These are phyloP conservation scores for Anacardium occidentale DNA, from an alignment of 345 rosid genomes.

Conservation along the genomic window DNA sequence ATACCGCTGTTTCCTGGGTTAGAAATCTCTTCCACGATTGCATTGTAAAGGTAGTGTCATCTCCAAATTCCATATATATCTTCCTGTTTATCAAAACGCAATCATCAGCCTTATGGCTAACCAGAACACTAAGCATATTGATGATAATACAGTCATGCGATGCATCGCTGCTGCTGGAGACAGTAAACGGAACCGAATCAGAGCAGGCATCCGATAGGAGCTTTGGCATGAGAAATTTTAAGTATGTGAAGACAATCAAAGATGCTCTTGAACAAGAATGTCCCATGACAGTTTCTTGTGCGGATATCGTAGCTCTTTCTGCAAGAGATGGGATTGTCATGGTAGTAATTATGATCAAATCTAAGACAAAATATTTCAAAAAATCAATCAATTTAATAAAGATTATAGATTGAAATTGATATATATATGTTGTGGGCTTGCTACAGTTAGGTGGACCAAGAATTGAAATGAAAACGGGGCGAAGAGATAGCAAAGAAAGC, in stretches of 20 bases:
- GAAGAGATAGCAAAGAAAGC: slow-evolving; percentile 66
- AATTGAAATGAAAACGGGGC: slow-evolving; percentile 74
- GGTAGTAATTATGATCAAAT: slow-evolving; percentile 36
- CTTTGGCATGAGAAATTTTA: slow-evolving; percentile 91
- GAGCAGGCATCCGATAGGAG: slow-evolving; percentile 61
- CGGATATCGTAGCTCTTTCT: slow-evolving; percentile 75
- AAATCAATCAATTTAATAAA: background rate
- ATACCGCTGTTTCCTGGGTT: slow-evolving; percentile 89
- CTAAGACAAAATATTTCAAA: too few relatives aligned
- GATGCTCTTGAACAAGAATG: slow-evolving; percentile 74
- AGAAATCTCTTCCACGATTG: slow-evolving; percentile 93
- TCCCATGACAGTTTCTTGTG: slow-evolving; percentile 78
- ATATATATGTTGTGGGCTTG: background rate
- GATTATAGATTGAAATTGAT: background rate
- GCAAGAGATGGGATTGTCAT: slow-evolving; percentile 78
- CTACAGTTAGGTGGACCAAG: slow-evolving; percentile 73
- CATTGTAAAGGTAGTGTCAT: slow-evolving; percentile 44
- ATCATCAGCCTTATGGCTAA: background rate
- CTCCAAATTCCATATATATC: background rate
- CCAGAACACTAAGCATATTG: background rate
- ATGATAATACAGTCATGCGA: slow-evolving; percentile 57
- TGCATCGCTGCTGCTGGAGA: slow-evolving; percentile 70
- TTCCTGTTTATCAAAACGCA: background rate
- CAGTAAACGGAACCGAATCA: slow-evolving; percentile 47
- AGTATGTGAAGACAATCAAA: slow-evolving; percentile 68